Conservation (phyloP, 441 rosid genomes). For the Aquilaria agallochum region DNA sequence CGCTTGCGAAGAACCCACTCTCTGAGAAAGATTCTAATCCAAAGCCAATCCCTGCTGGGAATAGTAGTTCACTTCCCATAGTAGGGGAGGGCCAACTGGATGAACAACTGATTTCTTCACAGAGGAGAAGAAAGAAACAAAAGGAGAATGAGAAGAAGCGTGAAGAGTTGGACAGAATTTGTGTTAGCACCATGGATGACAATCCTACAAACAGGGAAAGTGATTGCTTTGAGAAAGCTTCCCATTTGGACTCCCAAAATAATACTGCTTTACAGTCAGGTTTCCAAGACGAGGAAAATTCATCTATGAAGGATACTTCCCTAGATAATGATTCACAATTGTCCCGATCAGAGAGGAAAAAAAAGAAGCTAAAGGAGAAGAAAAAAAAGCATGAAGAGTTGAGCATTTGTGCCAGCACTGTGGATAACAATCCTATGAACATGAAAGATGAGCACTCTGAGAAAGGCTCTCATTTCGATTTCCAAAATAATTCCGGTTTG, state of each 20-base stretch:
- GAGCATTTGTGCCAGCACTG: neutral
- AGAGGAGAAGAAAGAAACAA: too few relatives aligned
- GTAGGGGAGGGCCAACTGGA: too few relatives aligned
- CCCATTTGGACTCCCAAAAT: neutral
- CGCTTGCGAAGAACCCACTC: too few relatives aligned
- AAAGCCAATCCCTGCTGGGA: too few relatives aligned
- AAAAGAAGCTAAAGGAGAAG: neutral
- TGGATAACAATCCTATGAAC: too few relatives aligned
- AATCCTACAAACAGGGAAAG: neutral
- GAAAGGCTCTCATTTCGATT: neutral
- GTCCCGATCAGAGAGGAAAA: neutral
- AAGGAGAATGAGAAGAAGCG: neutral
- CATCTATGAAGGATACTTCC: neutral
- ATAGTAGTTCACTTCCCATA: too few relatives aligned
- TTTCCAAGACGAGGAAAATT: neutral
- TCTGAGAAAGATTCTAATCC: too few relatives aligned
- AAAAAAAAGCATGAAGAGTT: neutral
- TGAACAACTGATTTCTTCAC: too few relatives aligned
- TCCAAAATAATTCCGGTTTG: conserved; percentile 2
- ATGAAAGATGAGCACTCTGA: too few relatives aligned
- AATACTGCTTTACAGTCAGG: neutral
- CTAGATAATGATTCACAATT: neutral
- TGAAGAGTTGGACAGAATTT: neutral
- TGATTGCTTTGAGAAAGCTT: neutral
- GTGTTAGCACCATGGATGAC: too few relatives aligned